These are phyloP conservation scores for Solanum peruvianum DNA, from an alignment of 257 asterid species.

Conservation along the genomic window DNA sequence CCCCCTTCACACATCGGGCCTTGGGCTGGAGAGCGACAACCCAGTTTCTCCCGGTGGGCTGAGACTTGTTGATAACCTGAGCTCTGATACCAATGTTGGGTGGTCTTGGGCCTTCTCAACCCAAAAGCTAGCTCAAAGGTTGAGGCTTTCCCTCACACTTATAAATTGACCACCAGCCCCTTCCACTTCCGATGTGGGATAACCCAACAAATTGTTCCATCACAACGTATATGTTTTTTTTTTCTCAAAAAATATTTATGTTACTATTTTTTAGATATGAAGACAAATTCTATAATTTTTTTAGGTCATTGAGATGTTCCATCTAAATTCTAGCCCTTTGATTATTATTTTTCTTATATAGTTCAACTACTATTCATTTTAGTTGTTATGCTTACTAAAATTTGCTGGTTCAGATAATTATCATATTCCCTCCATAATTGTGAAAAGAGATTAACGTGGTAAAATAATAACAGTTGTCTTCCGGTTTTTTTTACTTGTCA, in stretches of 20 bases:
- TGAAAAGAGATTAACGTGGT: background rate
- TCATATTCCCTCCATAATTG: background rate
- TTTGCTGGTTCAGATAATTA: background rate
- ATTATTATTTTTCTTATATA: background rate
- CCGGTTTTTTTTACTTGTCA: no score
- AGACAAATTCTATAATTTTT: background rate
- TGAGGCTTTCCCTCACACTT: no score
- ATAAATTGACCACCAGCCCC: no score
- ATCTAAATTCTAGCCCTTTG: background rate
- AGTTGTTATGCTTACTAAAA: background rate
- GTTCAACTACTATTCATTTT: background rate
- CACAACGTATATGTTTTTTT: background rate
- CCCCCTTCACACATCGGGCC: no score
- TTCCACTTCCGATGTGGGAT: no score
- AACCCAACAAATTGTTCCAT: no score
- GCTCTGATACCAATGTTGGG: no score
- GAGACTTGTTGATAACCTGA: no score
- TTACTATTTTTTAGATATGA: background rate
- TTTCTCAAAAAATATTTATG: background rate
- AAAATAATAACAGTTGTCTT: background rate
- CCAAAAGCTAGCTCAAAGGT: no score
- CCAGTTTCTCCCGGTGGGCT: no score
- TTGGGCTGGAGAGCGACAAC: no score
- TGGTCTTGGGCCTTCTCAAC: no score
- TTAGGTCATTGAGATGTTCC: background rate